Evolutionary conservation across 2,329 filamentous ascomycete species (phyloP), one percentile per base, ranked within the genome.

Genomic region (Curvularia eragrostidis): DNA sequence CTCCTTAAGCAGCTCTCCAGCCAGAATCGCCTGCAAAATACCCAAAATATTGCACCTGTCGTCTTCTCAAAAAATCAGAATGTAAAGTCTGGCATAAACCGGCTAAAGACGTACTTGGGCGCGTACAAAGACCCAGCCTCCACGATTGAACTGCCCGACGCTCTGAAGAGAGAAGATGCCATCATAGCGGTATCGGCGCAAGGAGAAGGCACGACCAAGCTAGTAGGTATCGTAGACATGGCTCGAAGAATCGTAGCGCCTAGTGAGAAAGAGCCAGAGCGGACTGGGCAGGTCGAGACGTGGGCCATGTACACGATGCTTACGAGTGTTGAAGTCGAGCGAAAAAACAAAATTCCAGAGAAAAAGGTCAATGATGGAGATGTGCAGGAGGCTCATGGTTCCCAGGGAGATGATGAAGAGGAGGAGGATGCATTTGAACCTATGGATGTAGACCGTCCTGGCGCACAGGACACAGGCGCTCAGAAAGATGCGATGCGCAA

Each of bases 31-130:
- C 19, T 63, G 12, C 49, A 48, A 36, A 41, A 15, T 4, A 41
- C 52, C 32, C 41, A 58, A 9, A 59, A 62, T 18, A 42, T 63
- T 21, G 36, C 61, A 15, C 62, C 64, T 0, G 26, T 70, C 1
- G 67, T 66, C 9, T 66, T 62, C 26, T 62, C 58, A n/a, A 61
- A 54, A 39, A 71, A 71, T 15, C 63, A 66, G 23, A 70, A 67
- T 18, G 47, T 71, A 32, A 64, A 56, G n/a, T 42, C 62, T 0
- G 66, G 60, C 3, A 62, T 71, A 19, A 63, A 61, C 7, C 49
- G 46, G 8, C 8, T 71, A 12, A 60, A 62, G 39, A 53, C 42
- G 5, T 53, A 56, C 3, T 56, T 69, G 3, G 52, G 59, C 30
- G 55, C 50, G 4, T 55, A 61, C 26, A 52, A 38, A 23, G 48